phyloP scores from a whole-genome alignment of 164 flowering plant genomes.

The Macadamia integrifolia region DNA sequence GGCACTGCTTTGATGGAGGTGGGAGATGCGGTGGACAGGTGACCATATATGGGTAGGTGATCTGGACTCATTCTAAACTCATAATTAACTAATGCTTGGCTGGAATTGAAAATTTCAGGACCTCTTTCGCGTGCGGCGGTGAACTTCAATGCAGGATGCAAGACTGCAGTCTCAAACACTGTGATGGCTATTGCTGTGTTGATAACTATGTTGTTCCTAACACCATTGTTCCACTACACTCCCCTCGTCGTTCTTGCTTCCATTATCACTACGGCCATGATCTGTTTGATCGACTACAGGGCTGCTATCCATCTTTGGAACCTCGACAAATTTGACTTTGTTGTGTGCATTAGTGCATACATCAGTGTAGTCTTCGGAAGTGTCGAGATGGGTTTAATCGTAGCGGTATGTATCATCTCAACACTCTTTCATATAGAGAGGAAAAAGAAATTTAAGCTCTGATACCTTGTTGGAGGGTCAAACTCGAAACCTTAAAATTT shows the following conservation, averaged over 20 bases:
- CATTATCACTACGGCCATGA: conserved; percentile 65
- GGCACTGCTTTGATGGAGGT: no score
- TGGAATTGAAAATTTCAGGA: conserved; percentile 30
- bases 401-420: conserved; percentile 36
- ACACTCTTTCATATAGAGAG: no score
- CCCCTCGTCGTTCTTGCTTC: conserved; percentile 70
- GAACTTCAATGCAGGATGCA: conserved; percentile 81
- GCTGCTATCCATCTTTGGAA: conserved; percentile 59
- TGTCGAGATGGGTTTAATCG: conserved; percentile 49
- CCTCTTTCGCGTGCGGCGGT: conserved; percentile 75
- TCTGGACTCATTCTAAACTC: no score
- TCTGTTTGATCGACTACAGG: conserved; percentile 63
- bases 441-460: no score
- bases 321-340: conserved; percentile 63
- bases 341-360: conserved; percentile 52
- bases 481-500: no score
- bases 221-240: conserved; percentile 73
- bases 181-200: conserved; percentile 72
- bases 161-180: conserved; percentile 66
- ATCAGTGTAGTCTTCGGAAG: conserved; percentile 60
- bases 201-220: conserved; percentile 56
- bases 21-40: no score
- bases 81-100: no score
- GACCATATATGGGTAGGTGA: no score
- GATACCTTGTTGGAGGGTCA: no score